Conservation (phyloP, 2,329 filamentous ascomycete genomes). For the Aspergillus sp. region DNA sequence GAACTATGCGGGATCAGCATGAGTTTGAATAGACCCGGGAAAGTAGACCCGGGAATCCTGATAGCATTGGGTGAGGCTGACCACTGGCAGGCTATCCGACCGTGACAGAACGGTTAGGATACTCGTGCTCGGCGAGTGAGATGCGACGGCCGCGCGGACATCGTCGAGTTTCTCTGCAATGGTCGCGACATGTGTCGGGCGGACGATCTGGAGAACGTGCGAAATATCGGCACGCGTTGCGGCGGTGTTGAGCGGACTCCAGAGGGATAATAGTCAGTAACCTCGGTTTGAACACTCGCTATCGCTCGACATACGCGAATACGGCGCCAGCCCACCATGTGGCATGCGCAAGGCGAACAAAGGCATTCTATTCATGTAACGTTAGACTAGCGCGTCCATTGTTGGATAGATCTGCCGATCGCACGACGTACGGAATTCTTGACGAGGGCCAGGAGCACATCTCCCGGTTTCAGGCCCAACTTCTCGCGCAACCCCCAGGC, state of each 20-base stretch:
- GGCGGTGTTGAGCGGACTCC: constrained; percentile 24
- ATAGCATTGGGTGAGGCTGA: neutral
- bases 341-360: constrained; percentile 32
- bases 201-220: constrained; percentile 26
- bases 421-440: constrained; percentile 26
- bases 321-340: constrained; percentile 32
- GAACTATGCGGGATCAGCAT: constrained; percentile 15
- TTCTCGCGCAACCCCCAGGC: constrained; percentile 29
- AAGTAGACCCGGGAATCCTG: neutral
- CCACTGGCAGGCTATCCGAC: neutral
- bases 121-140: constrained; percentile 2
- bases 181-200: constrained; percentile 29
- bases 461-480: constrained; percentile 26
- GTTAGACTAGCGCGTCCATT: neutral
- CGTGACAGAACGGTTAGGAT: constrained; percentile 8
- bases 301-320: constrained; percentile 19
- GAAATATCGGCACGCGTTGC: constrained; percentile 29
- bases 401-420: neutral
- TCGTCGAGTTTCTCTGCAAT: constrained; percentile 25
- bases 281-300: no score
- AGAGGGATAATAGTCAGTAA: neutral
- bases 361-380: constrained; percentile 25
- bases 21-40: no score
- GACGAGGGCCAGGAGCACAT: constrained; percentile 29
- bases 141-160: constrained; percentile 25